Evolutionary conservation across 2,329 filamentous ascomycete species (phyloP), one percentile per base, ranked within the genome.

Genomic region (Sporothrix euskadiensis): DNA sequence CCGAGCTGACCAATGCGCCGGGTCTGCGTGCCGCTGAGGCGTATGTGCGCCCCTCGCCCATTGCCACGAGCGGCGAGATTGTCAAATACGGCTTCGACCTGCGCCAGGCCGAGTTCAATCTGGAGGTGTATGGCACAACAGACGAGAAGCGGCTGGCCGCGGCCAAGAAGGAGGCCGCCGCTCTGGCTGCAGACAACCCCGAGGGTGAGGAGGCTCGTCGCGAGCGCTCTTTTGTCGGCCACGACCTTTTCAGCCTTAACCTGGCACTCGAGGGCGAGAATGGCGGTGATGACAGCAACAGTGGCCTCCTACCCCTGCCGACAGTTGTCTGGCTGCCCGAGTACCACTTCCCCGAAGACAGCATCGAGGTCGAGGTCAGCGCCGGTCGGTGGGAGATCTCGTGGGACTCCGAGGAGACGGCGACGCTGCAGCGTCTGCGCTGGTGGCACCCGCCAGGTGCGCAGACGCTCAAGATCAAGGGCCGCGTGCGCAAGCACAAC

Each of bases 391-490:
- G 94, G 94, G 90, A 91, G 77, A 93, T 98, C 75, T 90, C 89
- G 77, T 87, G 85, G 5, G 90, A 94, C 74, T 91, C 94, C 73
- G 87, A 89, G 9, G 88, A 92, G 75, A 89, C 88, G 0, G 89
- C 89, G 5, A 84, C 89, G 77, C 84, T 94, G 74, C 95, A 98
- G 83, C 88, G 88, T 76, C 83, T 99, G 76, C 89, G 89, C 77
- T 99, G 96, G 96, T 98, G 95, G 94, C 94, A 99, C 82, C 89
- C 89, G 0, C 91, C 91, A 73, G 96, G 95, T 1, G 89, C 94
- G 77, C 95, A 98, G 82, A 90, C 84, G 66, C 85, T 99, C 72
- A 92, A 88, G 75, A 86, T 98, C 9, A 90, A 88, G 26, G 96
- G 96, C 0, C 83, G 93, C 26, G 89, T 92, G 78, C 88, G 91